These are phyloP conservation scores for Salix viminalis DNA, from an alignment of 345 rosid genomes.

Conservation along the genomic window DNA sequence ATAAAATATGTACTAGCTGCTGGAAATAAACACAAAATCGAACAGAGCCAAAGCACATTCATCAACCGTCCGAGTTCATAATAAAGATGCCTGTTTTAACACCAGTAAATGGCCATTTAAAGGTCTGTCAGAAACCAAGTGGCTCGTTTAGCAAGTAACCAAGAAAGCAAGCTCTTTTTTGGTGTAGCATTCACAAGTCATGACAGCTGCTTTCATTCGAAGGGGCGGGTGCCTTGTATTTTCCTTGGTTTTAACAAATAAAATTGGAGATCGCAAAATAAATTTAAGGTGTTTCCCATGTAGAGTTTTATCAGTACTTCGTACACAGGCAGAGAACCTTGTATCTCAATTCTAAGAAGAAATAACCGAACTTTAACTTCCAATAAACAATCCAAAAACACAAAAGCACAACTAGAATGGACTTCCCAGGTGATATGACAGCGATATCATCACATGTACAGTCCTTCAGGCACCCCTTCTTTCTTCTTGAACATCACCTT, in stretches of 20 bases:
- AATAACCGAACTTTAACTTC: not conserved
- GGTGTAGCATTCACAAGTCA: too few species aligned
- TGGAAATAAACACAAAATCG: too few species aligned
- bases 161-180: too few species aligned
- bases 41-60: too few species aligned
- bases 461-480: slow-evolving; percentile 99
- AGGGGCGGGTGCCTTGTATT: not conserved
- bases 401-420: not conserved
- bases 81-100: too few species aligned
- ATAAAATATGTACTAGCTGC: too few species aligned
- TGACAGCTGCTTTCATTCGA: not conserved
- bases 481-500: slow-evolving; percentile 99
- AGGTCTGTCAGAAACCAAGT: too few species aligned
- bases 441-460: slow-evolving; percentile 57
- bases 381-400: not conserved
- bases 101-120: too few species aligned
- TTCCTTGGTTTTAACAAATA: not conserved
- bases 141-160: too few species aligned
- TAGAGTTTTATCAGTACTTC: not conserved
- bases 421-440: not conserved
- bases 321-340: not conserved
- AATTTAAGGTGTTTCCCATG: not conserved
- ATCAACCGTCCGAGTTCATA: too few species aligned
- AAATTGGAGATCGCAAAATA: not conserved
- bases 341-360: not conserved